Percentiles rank a stretch among this genome's conserved stretches.
Evolutionary conservation across 129 eudicot genomes (phyloP).

Genomic region (Flaveria trinervia): DNA sequence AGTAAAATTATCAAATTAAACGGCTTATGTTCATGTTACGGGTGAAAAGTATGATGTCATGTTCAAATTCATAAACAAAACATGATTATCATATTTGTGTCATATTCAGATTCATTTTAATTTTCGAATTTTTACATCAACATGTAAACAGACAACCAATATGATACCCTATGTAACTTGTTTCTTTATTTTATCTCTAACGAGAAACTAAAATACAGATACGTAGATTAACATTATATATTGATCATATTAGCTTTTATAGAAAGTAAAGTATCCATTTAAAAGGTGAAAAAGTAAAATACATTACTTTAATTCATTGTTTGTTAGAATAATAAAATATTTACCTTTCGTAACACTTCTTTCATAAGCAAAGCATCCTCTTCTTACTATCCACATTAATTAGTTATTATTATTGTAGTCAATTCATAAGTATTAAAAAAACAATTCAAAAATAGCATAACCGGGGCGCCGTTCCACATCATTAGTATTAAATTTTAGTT

Average conservation of each 20-base stretch:
- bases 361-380: slow-evolving; percentile 29
- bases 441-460: background rate
- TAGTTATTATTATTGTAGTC: background rate
- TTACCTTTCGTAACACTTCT: slow-evolving; percentile 33
- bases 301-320: background rate
- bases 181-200: background rate
- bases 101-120: too few relatives aligned
- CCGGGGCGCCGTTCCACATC: too few relatives aligned
- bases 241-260: background rate
- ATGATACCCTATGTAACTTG: too few relatives aligned
- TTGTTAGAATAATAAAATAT: background rate
- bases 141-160: too few relatives aligned
- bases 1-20: too few relatives aligned
- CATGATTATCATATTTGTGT: too few relatives aligned
- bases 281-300: background rate
- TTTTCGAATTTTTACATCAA: too few relatives aligned
- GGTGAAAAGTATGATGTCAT: too few relatives aligned
- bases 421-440: background rate
- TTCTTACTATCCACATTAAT: background rate
- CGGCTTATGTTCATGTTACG: too few relatives aligned
- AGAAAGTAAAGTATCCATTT: background rate
- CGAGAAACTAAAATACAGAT: background rate
- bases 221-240: background rate
- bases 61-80: too few relatives aligned
- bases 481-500: too few relatives aligned